Base-by-base conservation (phyloP, 2,329 filamentous ascomycete genomes). In the Apiospora phragmitis region DNA sequence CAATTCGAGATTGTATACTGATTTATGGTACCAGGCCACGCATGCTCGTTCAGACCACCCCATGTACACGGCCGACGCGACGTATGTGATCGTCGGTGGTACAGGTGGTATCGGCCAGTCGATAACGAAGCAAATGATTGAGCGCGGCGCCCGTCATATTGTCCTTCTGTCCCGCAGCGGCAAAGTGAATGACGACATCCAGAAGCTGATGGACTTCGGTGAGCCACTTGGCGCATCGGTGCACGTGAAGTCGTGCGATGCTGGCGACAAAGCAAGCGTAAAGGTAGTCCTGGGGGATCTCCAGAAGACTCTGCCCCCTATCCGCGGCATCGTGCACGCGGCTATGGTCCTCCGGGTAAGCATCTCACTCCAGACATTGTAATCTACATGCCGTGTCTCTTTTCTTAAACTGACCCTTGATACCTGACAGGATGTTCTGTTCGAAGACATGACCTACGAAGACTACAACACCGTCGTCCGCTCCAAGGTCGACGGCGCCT, bases 91-190 rank as follows among this genome's bases (percentile, higher is more conserved):
- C 55, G 81, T 87, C 26, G 86, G 86, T 21, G 85, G 86, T 16
- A 85, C 85, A 0, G 86, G 86, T 45, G 86, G 85, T n/a, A 79
- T 88, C 11, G 86, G 86, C 8, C 80, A 84, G 62, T 85, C 83
- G 68, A 83, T 88, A 75, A 78, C 85, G 9, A 81, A 80, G 11
- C 84, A 84, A 81, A 86, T 88, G 84, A 80, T 84, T 3, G 77
- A 79, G 49, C 81, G 82, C n/a, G 87, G 86, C 1, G 87, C 86
- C 11, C 79, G 80, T 8, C 81, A 84, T 70, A 77, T 89, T 24
- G 81, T 86, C 0, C 80, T 88, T 2, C 78, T 88, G 18, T 88
- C 86, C 47, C 74, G 74, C 32, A 74, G 76, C 16, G 79, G 79
- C 14, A 75, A 77, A 29, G 70, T 73, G 24, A 82, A 80, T 1